Percentiles rank a stretch among this genome's conserved stretches.
Conservation (phyloP, 2,329 filamentous ascomycete species). For the Aspergillus thermomutatus region DNA sequence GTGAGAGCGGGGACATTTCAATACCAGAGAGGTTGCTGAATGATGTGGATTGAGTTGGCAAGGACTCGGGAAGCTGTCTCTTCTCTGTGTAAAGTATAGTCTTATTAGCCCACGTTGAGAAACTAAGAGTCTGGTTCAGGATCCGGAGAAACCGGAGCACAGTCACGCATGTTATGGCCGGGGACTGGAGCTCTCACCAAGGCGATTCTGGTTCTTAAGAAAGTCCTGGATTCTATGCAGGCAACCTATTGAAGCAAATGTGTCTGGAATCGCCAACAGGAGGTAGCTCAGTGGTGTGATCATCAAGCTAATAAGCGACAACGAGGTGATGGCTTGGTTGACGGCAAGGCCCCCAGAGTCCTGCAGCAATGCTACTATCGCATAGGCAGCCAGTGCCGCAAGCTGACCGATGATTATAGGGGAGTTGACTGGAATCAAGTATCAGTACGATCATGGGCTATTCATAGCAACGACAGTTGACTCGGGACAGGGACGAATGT, state of each 20-base stretch:
- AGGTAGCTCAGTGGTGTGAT: slow-evolving; percentile 36
- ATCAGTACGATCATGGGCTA: background rate
- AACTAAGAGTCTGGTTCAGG: too few species aligned
- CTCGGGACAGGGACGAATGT: too few species aligned
- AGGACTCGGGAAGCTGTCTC: background rate
- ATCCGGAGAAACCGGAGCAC: too few species aligned
- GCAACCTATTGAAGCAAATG: slow-evolving; percentile 38
- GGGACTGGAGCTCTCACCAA: slow-evolving; percentile 7
- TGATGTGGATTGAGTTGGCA: background rate
- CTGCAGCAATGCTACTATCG: slow-evolving; percentile 10
- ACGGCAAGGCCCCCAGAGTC: slow-evolving; percentile 28
- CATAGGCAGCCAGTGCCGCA: slow-evolving; percentile 17
- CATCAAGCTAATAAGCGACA: slow-evolving; percentile 38
- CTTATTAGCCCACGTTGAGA: too few species aligned
- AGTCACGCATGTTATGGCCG: too few species aligned
- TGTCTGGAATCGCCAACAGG: slow-evolving; percentile 34
- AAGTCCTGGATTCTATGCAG: slow-evolving; percentile 33
- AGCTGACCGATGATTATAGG: slow-evolving; percentile 13
- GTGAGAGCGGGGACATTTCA: background rate
- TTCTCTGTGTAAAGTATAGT: slow-evolving; percentile 9
- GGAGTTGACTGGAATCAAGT: slow-evolving; percentile 9
- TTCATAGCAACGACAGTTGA: too few species aligned
- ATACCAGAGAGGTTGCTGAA: background rate
- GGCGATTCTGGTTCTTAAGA: slow-evolving; percentile 18
- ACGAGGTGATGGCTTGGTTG: slow-evolving; percentile 36